Conservation (phyloP, 306 rosid genomes). For the Sindora glabra region DNA sequence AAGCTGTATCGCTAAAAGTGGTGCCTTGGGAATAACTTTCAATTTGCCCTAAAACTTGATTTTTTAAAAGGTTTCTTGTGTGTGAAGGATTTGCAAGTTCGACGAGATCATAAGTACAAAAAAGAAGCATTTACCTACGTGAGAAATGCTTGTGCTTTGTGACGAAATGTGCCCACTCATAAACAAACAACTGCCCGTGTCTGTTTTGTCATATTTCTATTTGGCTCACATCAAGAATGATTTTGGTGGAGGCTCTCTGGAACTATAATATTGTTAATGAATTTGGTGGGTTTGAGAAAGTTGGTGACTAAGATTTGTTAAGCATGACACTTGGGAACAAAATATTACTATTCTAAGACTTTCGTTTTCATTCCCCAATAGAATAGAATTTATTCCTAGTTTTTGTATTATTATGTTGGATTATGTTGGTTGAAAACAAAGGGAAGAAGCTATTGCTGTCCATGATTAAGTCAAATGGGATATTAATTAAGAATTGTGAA, state of each 20-base stretch:
- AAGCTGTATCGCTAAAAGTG: too few species aligned
- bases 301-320: slow-evolving; percentile 4
- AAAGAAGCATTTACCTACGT: slow-evolving; percentile 3
- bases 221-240: slow-evolving; percentile 27
- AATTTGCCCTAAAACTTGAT: too few species aligned
- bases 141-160: slow-evolving; percentile 13
- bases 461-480: neutral
- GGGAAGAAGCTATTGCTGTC: neutral
- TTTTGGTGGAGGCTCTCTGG: slow-evolving; percentile 16
- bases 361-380: slow-evolving; percentile 1
- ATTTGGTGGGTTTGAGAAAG: slow-evolving; percentile 15
- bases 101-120: slow-evolving; percentile 12
- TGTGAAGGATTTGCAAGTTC: slow-evolving; percentile 11
- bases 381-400: neutral
- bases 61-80: neutral
- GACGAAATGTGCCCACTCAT: slow-evolving; percentile 19
- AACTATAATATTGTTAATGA: neutral
- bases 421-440: slow-evolving; percentile 6
- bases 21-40: too few species aligned
- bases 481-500: neutral
- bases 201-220: slow-evolving; percentile 26
- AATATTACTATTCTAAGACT: neutral
- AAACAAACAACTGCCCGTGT: slow-evolving; percentile 19
- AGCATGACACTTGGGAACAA: neutral
- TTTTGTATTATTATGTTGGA: slow-evolving; percentile 11